Conservation (phyloP, 2,329 filamentous ascomycete species). For the Huntiella abstrusa region DNA sequence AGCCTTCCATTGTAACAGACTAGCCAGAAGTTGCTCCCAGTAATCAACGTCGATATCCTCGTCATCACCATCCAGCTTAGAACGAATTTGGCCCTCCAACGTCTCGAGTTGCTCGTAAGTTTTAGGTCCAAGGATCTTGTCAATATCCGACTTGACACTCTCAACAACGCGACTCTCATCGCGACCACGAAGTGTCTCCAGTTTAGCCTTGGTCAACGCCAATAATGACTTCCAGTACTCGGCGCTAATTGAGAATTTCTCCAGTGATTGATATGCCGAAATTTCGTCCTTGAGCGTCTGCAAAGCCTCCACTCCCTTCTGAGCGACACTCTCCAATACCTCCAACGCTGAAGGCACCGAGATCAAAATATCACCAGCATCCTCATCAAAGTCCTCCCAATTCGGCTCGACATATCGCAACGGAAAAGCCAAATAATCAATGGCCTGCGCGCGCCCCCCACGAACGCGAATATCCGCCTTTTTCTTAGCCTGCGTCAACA, state of each 20-base stretch:
- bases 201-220: constrained; percentile 44
- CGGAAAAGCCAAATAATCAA: constrained; percentile 86
- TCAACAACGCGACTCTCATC: constrained; percentile 52
- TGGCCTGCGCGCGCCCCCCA: constrained; percentile 74
- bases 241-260: constrained; percentile 56
- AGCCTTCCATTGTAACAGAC: constrained; percentile 76
- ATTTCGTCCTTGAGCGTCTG: constrained; percentile 69
- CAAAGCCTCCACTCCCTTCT: constrained; percentile 43
- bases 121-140: constrained; percentile 72
- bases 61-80: constrained; percentile 74
- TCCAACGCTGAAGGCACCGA: constrained; percentile 62
- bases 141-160: constrained; percentile 73
- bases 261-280: constrained; percentile 56
- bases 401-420: constrained; percentile 74
- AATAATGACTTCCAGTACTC: constrained; percentile 90
- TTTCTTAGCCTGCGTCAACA: constrained; percentile 91
- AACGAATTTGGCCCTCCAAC: constrained; percentile 70
- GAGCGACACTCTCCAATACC: constrained; percentile 42
- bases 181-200: background rate
- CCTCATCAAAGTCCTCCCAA: constrained; percentile 69
- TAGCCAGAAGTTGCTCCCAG: constrained; percentile 83
- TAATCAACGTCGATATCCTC: constrained; percentile 90
- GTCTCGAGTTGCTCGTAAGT: constrained; percentile 68
- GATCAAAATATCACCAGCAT: constrained; percentile 53
- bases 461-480: constrained; percentile 90